Conservation (phyloP, 2,329 filamentous ascomycete species). For the Paecilomyces fulvus region DNA sequence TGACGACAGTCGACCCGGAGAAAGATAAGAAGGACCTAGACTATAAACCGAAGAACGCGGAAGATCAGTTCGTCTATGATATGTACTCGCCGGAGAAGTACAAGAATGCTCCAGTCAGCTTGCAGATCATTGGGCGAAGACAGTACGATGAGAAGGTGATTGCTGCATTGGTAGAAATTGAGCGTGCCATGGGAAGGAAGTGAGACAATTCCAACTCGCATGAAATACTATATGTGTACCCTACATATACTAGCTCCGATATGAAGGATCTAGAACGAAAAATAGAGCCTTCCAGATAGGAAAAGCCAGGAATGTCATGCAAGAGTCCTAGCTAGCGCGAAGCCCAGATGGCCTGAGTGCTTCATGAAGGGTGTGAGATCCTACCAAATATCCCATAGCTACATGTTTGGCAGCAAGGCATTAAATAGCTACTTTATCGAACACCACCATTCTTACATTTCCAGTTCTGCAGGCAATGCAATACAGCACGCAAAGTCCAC, state of each 20-base stretch:
- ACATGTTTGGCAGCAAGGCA: no score
- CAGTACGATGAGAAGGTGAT: neutral
- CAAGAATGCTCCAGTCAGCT: neutral
- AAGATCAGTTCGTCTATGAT: neutral
- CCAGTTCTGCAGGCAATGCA: neutral
- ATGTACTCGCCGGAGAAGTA: neutral
- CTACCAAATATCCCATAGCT: no score
- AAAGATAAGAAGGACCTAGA: neutral
- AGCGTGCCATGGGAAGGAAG: neutral
- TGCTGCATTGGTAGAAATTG: neutral
- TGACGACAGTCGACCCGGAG: neutral
- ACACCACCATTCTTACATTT: neutral
- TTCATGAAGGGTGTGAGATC: no score
- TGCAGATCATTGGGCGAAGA: neutral
- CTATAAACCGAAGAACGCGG: neutral
- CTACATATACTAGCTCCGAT: no score
- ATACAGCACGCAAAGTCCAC: slow-evolving; percentile 19
- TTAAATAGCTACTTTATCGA: no score
- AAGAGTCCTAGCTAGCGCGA: no score
- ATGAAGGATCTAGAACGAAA: no score
- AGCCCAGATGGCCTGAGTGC: no score
- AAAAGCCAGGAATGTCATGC: no score
- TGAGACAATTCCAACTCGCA: neutral
- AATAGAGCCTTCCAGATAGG: no score
- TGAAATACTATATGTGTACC: no score